Base-by-base conservation (phyloP, 768 basidiomycete genomes). In the Tulasnella sp. region DNA sequence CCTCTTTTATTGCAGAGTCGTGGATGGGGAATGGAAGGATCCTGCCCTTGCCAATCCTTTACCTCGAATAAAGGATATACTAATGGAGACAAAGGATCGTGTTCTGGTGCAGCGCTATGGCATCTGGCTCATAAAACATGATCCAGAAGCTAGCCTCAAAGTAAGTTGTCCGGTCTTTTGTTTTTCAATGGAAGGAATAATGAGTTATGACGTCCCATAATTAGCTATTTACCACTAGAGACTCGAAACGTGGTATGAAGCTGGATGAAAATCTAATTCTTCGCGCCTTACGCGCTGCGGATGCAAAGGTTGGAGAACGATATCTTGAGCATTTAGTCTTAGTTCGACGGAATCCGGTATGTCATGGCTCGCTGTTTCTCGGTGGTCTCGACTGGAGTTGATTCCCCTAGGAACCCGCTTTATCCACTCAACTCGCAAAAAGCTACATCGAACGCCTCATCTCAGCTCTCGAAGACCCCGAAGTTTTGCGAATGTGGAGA, bases 301-400 rank as follows among this genome's bases (percentile, higher is more conserved):
- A 88, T 82, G 83, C 88, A n/a, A 84, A 83, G 9, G 92, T 91
- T 26, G 94, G 89, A 2, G 86, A 87, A 46, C 88, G 89, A 80
- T 96, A 91, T 82, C 85, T 98, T 4, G 95, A 97, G 82, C 90
- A 94, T 83, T 85, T 96, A 0, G 90, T 96, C 2, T 84, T 97
- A 32, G 88, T 89, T 75, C 89, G 90, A 80, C 88, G 90, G 70
- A 91, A 88, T 81, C 85, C 85, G 57, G 92, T 92, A 81, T 16
- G 88, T 83, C 10, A 70, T n/a, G 26, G 5, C 29, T 37, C 46
- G 0, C 75, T 51, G 37, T 39, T n/a, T 51, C 23, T 1, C 26
- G 74, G 0, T 67, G n/a, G 11, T 67, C 37, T 78, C 32, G 35
- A 15, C 77, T 80, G 0, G 40, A 16, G 42, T 9, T 40, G 40